Conservation (phyloP, 2,329 filamentous ascomycete genomes). For the Pyricularia grisea region DNA sequence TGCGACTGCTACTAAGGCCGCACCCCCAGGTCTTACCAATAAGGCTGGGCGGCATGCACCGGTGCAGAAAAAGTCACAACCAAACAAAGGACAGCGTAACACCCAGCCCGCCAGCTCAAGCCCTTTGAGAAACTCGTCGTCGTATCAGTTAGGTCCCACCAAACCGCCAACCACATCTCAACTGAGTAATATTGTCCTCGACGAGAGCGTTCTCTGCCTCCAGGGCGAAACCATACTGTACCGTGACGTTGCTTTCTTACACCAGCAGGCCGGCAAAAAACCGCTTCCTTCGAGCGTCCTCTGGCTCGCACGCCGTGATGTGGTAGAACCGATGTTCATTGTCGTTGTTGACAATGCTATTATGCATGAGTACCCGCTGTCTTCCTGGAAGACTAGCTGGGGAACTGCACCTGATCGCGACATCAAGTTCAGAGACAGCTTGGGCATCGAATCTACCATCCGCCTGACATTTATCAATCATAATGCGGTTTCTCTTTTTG, state of each 20-base stretch:
- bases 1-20: not conserved
- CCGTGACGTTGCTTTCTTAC: not conserved
- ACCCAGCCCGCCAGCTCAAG: not conserved
- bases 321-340: not conserved
- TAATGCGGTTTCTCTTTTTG: not conserved
- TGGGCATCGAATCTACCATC: not conserved
- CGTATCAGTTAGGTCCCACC: not conserved
- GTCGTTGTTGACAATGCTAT: not conserved
- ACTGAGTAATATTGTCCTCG: not conserved
- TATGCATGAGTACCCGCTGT: not conserved
- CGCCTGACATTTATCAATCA: not conserved
- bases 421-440: not conserved
- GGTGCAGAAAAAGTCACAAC: not conserved
- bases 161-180: not conserved
- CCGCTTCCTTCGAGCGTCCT: not conserved
- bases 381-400: not conserved
- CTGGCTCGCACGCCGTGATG: not conserved
- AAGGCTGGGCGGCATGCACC: not conserved
- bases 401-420: not conserved
- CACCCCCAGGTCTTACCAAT: not conserved
- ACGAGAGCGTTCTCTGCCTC: not conserved
- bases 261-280: not conserved
- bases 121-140: not conserved
- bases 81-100: not conserved
- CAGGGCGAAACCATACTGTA: not conserved